Percentiles rank a stretch among this genome's conserved stretches.
Conservation (phyloP, 2,329 filamentous ascomycete species). For the Domatiomyces catenatus region DNA sequence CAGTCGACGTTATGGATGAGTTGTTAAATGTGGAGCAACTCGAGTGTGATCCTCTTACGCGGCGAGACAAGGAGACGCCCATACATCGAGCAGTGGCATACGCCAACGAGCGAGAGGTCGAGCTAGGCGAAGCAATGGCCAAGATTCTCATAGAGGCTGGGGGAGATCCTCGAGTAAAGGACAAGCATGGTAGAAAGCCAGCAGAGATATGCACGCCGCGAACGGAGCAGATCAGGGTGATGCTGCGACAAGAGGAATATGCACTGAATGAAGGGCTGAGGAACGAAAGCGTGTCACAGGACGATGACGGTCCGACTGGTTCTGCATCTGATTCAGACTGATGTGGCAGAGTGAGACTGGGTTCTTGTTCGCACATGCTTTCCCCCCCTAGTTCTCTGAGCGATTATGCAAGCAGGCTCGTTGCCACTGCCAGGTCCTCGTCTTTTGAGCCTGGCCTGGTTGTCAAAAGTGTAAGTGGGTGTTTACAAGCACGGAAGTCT, state of each 20-base stretch:
- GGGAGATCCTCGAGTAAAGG: slow-evolving; percentile 33
- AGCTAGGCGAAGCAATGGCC: slow-evolving; percentile 30
- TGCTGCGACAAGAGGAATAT: slow-evolving; percentile 32
- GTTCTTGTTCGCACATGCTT: neutral
- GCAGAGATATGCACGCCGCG: slow-evolving; percentile 29
- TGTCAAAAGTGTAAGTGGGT: neutral
- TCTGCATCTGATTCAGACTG: slow-evolving; percentile 14
- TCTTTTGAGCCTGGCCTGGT: neutral
- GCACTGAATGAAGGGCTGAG: slow-evolving; percentile 31
- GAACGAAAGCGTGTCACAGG: slow-evolving; percentile 18
- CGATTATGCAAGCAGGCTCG: neutral
- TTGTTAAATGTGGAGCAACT: slow-evolving; percentile 34
- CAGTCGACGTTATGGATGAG: slow-evolving; percentile 33
- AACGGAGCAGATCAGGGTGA: slow-evolving; percentile 27
- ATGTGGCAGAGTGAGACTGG: slow-evolving; percentile 1
- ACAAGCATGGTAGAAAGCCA: slow-evolving; percentile 33
- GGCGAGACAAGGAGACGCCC: slow-evolving; percentile 32
- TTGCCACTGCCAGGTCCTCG: neutral
- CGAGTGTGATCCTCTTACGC: slow-evolving; percentile 33
- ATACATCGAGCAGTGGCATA: slow-evolving; percentile 31
- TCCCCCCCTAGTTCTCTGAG: neutral
- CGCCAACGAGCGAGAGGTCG: slow-evolving; percentile 31
- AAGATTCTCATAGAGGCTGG: slow-evolving; percentile 36
- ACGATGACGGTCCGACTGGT: slow-evolving; percentile 17
- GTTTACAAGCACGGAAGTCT: neutral